Conservation (phyloP, 106 monocot species). For the Agapanthus africanus region DNA sequence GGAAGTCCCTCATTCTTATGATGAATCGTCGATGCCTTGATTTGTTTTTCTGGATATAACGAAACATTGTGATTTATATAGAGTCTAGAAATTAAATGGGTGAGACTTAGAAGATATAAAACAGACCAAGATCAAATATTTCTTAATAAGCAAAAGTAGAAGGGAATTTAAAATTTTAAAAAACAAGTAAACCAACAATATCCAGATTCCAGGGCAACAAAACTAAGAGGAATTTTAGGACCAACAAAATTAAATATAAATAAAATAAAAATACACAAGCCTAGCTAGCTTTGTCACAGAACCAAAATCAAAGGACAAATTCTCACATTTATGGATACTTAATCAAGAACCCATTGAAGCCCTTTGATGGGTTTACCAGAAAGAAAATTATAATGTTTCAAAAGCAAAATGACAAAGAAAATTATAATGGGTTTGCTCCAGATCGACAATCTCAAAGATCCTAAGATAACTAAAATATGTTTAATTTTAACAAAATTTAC, state of each 20-base stretch:
- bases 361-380: not conserved
- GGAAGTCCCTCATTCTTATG: constrained; percentile 62
- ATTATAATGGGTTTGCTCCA: no score
- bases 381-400: no score
- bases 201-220: not conserved
- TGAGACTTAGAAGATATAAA: not conserved
- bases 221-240: no score
- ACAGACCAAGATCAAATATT: not conserved
- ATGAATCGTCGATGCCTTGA: not conserved
- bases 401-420: no score
- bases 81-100: not conserved
- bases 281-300: not conserved
- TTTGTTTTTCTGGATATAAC: not conserved
- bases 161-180: no score
- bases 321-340: not conserved
- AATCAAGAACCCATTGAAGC: not conserved
- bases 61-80: no score
- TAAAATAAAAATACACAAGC: no score
- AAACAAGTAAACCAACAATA: not conserved
- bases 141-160: not conserved
- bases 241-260: no score
- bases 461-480: no score
- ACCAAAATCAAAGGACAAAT: not conserved
- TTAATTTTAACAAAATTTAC: no score
- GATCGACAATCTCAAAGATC: no score